Conservation (phyloP, 169 alveolate genomes). For the Plasmodium knowlesi region DNA sequence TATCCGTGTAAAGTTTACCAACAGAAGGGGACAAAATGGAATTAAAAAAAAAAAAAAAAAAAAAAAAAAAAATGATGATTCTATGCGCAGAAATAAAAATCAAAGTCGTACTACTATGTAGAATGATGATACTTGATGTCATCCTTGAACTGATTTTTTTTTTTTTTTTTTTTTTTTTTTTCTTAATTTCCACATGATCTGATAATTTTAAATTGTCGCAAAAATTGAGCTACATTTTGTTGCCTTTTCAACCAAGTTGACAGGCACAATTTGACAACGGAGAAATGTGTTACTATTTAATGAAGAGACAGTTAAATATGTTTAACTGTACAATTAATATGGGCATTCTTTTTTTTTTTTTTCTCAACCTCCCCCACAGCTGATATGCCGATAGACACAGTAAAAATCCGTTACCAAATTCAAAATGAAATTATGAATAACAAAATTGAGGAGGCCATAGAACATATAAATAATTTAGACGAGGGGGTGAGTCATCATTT, state of each 20-base stretch:
- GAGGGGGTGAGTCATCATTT: constrained; percentile 41
- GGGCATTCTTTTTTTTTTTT: not conserved
- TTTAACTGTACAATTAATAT: not conserved
- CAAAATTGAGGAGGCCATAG: constrained; percentile 67
- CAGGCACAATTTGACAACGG: not conserved
- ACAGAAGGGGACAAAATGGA: not conserved
- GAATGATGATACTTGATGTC: constrained; percentile 68
- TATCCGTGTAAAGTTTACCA: not conserved
- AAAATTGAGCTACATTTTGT: not conserved
- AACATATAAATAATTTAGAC: constrained; percentile 66
- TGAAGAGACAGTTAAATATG: not conserved
- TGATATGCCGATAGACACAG: constrained; percentile 71
- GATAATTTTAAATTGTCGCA: not conserved
- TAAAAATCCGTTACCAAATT: constrained; percentile 54
- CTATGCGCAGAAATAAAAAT: constrained; percentile 43
- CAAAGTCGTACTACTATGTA: constrained; percentile 69
- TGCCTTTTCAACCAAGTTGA: not conserved
- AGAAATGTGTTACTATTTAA: not conserved
- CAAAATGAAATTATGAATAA: constrained; percentile 67
- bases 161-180: constrained; percentile 49
- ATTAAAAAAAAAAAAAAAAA: constrained; percentile 8
- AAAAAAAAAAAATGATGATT: constrained; percentile 61
- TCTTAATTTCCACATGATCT: not conserved
- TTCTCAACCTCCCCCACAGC: constrained; percentile 14
- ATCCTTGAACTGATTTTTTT: constrained; percentile 76